Percentiles rank a stretch among this genome's conserved stretches.
These are phyloP conservation scores for Exidia glandulosa DNA, from an alignment of 768 basidiomycete genomes.

Conservation along the genomic window DNA sequence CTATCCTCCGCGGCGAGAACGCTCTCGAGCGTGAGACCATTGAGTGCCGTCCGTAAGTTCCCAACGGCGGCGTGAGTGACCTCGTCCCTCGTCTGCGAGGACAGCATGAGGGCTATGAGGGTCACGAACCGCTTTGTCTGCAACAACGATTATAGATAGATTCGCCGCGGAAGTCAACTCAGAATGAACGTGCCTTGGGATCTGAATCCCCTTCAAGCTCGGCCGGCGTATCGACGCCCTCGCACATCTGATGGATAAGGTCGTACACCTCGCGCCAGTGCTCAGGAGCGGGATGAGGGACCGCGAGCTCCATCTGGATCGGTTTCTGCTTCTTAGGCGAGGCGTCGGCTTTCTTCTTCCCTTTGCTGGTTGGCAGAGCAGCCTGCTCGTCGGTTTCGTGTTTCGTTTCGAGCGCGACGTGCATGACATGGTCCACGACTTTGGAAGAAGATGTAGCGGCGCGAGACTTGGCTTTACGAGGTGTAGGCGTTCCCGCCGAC, in stretches of 20 bases:
- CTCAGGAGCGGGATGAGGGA: slow-evolving; percentile 56
- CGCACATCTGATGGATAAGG: slow-evolving; percentile 66
- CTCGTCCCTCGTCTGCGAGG: slow-evolving; percentile 91
- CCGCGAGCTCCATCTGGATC: slow-evolving; percentile 40
- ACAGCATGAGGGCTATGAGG: slow-evolving; percentile 88
- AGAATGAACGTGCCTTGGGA: slow-evolving; percentile 49
- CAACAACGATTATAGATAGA: not conserved
- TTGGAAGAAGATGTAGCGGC: not conserved
- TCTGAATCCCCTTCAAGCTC: slow-evolving; percentile 82
- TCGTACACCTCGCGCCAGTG: slow-evolving; percentile 62
- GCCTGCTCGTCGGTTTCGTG: not conserved
- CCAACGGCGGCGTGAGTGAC: slow-evolving; percentile 71
- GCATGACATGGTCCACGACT: slow-evolving; percentile 2
- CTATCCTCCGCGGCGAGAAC: slow-evolving; percentile 52
- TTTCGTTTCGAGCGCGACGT: not conserved
- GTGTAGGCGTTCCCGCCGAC: slow-evolving; percentile 7
- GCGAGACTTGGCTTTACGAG: not conserved
- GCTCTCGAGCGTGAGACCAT: slow-evolving; percentile 66
- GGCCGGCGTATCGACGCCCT: slow-evolving; percentile 67
- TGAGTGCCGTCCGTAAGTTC: slow-evolving; percentile 61
- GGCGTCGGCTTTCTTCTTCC: slow-evolving; percentile 14
- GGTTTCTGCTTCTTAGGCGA: slow-evolving; percentile 45
- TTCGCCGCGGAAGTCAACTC: slow-evolving; percentile 6
- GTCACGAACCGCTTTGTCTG: slow-evolving; percentile 77
- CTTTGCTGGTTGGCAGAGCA: slow-evolving; percentile 7